A percentile compares a stretch with the other conserved stretches of the same genome.
Evolutionary conservation across 768 basidiomycete genomes (phyloP).

Genomic region (Termitomyces bulborhizus): DNA sequence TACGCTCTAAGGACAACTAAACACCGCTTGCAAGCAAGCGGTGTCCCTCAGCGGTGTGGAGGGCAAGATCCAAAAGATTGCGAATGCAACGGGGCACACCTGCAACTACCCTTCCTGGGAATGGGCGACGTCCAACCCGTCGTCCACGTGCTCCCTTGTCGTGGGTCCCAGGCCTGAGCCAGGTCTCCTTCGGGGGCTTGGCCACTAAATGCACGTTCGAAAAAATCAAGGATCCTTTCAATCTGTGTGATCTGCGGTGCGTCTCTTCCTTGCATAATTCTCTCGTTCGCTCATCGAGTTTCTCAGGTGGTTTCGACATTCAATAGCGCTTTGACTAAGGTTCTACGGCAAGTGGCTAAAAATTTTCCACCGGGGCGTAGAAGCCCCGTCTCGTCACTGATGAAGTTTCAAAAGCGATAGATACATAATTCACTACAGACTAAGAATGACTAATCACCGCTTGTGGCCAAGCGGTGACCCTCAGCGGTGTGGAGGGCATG

Average conservation of each 20-base stretch:
- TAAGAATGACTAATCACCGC: neutral
- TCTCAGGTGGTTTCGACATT: too few relatives aligned
- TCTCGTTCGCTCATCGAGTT: too few relatives aligned
- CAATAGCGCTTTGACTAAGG: too few relatives aligned
- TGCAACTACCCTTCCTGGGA: neutral
- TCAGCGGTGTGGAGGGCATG: neutral
- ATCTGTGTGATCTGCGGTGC: too few relatives aligned
- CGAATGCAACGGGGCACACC: neutral
- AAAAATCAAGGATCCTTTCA: neutral
- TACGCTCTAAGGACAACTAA: neutral
- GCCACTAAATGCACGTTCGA: conserved; percentile 16
- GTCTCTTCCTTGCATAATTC: too few relatives aligned
- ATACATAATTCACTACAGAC: neutral
- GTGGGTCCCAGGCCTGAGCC: conserved; percentile 17
- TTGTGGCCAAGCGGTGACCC: neutral
- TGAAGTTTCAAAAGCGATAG: neutral
- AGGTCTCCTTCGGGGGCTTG: neutral
- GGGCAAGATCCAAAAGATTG: neutral
- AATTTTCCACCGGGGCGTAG: too few relatives aligned
- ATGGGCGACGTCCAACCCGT: neutral
- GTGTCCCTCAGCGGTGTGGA: neutral
- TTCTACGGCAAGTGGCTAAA: too few relatives aligned
- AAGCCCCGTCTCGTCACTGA: too few relatives aligned
- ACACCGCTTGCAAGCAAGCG: neutral
- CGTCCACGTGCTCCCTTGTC: conserved; percentile 19